Percentiles rank a stretch among this genome's conserved stretches.
Evolutionary conservation across 2,329 filamentous ascomycete species (phyloP).

Genomic region (Botrytis elliptica): DNA sequence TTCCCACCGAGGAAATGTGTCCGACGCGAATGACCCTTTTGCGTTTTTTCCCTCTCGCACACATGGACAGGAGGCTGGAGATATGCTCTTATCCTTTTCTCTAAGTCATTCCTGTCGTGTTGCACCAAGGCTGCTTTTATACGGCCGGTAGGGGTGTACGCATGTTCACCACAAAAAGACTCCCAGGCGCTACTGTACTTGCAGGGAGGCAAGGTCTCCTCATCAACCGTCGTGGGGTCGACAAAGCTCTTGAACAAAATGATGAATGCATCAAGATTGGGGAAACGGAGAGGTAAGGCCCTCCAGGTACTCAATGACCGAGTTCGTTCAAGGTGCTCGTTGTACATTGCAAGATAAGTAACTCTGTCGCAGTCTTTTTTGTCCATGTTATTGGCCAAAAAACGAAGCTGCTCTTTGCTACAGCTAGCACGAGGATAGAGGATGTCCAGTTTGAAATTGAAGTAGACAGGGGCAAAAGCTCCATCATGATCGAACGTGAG

Average conservation of each 20-base stretch:
- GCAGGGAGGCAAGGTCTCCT: neutral
- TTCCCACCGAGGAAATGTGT: neutral
- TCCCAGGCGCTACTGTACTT: no score
- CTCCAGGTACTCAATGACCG: neutral
- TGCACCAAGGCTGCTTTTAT: no score
- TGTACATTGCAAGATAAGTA: neutral
- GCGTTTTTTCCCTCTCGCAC: neutral
- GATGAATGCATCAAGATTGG: neutral
- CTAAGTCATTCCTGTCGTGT: no score
- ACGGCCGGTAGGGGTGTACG: neutral
- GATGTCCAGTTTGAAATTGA: neutral
- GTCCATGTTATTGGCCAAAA: neutral
- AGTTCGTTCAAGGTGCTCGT: neutral
- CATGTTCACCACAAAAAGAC: no score
- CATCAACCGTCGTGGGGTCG: neutral
- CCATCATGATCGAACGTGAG: neutral
- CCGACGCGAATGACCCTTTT: neutral
- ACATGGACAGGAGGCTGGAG: neutral
- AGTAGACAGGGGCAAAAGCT: neutral
- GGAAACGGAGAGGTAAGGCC: neutral
- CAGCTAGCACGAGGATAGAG: neutral
- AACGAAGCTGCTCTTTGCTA: neutral
- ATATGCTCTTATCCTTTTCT: neutral
- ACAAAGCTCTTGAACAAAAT: neutral
- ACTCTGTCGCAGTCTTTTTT: neutral